A percentile compares a stretch with the other conserved stretches of the same genome.
Conservation (phyloP, 768 basidiomycete species). For the Tricholoma hemisulphureum region DNA sequence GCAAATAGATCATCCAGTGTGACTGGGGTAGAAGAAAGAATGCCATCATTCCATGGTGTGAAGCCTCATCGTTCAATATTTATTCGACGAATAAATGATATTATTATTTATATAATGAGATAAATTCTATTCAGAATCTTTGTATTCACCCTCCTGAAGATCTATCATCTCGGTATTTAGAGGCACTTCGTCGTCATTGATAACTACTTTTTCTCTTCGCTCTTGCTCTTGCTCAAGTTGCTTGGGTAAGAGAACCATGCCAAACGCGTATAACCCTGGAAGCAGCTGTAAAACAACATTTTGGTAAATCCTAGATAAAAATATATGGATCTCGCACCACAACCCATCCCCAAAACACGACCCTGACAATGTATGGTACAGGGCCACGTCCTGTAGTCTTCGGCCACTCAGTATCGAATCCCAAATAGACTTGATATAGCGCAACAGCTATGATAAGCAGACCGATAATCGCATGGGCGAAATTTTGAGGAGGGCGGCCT, state of each 20-base stretch:
- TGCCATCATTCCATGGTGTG: constrained; percentile 1
- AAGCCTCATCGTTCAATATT: too few relatives aligned
- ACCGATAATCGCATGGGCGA: constrained; percentile 55
- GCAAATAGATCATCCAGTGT: constrained; percentile 52
- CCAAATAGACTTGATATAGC: constrained; percentile 48
- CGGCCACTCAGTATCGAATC: constrained; percentile 51
- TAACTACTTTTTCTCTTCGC: constrained; percentile 10
- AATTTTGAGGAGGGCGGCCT: constrained; percentile 53
- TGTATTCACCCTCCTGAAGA: neutral
- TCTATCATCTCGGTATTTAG: neutral
- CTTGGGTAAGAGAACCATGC: constrained; percentile 43
- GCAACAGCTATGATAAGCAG: constrained; percentile 48
- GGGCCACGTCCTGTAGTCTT: constrained; percentile 40
- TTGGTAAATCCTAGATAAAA: neutral
- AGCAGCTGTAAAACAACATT: constrained; percentile 30
- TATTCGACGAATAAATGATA: too few relatives aligned
- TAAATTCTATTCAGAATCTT: neutral
- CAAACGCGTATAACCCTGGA: constrained; percentile 41
- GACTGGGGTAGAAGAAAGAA: constrained; percentile 14
- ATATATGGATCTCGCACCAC: constrained; percentile 33
- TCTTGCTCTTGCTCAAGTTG: constrained; percentile 49
- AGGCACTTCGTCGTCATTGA: constrained; percentile 11
- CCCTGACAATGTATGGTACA: constrained; percentile 34
- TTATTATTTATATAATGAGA: too few relatives aligned
- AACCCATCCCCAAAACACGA: constrained; percentile 49